A percentile compares a stretch with the other conserved stretches of the same genome.
Conservation (phyloP, 345 rosid genomes). For the Combretum micranthum region DNA sequence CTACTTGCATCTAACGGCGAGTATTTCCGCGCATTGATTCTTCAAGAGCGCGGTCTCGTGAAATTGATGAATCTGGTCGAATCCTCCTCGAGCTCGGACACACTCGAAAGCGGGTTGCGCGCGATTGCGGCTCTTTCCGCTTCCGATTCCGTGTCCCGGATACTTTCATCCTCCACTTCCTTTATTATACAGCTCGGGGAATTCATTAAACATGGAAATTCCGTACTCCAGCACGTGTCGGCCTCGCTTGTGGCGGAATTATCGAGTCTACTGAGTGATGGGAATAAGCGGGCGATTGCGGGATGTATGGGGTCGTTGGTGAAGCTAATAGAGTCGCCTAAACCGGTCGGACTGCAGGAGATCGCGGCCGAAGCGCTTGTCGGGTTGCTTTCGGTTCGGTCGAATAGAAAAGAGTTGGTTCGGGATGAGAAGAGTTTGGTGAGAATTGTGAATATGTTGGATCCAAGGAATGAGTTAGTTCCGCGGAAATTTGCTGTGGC, state of each 20-base stretch:
- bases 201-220: conserved; percentile 45
- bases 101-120: conserved; percentile 37
- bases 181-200: conserved; percentile 54
- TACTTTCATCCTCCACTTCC: conserved; percentile 52
- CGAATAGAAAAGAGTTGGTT: conserved; percentile 56
- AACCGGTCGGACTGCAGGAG: conserved; percentile 74
- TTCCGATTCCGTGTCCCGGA: conserved; percentile 24
- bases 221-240: conserved; percentile 45
- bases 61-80: conserved; percentile 43
- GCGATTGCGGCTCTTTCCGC: conserved; percentile 39
- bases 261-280: conserved; percentile 36
- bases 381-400: conserved; percentile 44
- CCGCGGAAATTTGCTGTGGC: conserved; percentile 54
- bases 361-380: conserved; percentile 46
- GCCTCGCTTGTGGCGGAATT: conserved; percentile 40
- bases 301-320: conserved; percentile 52
- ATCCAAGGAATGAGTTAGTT: conserved; percentile 48
- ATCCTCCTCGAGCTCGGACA: conserved; percentile 34
- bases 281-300: conserved; percentile 62
- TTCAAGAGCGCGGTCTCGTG: conserved; percentile 53
- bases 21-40: conserved; percentile 44
- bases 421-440: conserved; percentile 63
- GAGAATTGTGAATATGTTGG: conserved; percentile 65
- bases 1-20: conserved; percentile 60
- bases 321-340: conserved; percentile 56